Evolutionary conservation across 257 asterid species (phyloP).

Genomic region (Scutellaria barbata): DNA sequence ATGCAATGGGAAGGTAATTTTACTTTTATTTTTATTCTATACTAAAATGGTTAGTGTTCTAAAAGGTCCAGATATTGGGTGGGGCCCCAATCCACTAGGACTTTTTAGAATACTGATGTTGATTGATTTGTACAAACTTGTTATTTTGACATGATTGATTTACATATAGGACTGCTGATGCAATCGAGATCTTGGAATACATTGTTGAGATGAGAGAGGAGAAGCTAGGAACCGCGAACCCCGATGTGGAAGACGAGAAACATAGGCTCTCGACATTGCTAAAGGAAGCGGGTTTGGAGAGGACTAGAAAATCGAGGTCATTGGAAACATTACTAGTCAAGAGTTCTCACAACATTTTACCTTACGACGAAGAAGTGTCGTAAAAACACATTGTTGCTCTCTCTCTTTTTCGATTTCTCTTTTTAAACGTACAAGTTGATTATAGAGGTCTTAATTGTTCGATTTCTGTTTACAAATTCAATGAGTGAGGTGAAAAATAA

Average conservation of each 20-base stretch:
- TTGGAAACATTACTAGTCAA: conserved; percentile 67
- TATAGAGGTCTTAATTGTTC: conserved; percentile 30
- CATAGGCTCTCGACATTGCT: conserved; percentile 61
- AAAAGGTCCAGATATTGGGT: background rate
- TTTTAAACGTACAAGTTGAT: conserved; percentile 15
- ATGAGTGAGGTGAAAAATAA: conserved; percentile 7
- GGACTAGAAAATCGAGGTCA: conserved; percentile 68
- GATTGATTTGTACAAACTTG: background rate
- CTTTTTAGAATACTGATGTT: background rate
- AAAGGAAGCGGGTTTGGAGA: conserved; percentile 71
- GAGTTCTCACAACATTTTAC: conserved; percentile 39
- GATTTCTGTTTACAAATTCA: conserved; percentile 26
- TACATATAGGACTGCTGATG: conserved; percentile 65
- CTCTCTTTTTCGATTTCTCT: background rate
- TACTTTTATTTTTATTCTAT: background rate
- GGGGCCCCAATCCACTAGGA: too few relatives aligned
- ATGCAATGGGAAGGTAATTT: conserved; percentile 89
- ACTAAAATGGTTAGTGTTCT: background rate
- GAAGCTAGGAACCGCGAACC: conserved; percentile 85
- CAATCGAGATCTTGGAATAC: conserved; percentile 83
- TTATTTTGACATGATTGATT: background rate
- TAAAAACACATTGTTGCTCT: conserved; percentile 29
- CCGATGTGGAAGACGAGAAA: conserved; percentile 86
- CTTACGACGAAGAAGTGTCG: conserved; percentile 44
- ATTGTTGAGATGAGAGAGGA: conserved; percentile 88